Conservation (phyloP, 2,329 filamentous ascomycete species). For the Xylogone sp. region DNA sequence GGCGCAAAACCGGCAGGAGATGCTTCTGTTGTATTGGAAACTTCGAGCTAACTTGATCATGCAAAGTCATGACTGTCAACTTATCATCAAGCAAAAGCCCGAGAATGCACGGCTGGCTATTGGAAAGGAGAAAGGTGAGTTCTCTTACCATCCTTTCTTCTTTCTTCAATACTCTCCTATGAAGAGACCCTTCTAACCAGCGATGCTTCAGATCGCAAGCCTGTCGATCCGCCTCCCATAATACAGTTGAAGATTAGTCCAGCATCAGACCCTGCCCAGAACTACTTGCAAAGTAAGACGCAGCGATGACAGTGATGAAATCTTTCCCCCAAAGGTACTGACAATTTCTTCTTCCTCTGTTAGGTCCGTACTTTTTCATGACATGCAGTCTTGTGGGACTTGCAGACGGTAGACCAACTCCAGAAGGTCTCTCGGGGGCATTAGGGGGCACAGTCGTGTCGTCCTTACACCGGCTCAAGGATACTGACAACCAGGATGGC, state of each 20-base stretch:
- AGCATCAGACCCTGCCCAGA: conserved; percentile 41
- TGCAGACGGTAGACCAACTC: conserved; percentile 37
- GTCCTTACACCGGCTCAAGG: conserved; percentile 78
- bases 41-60: conserved; percentile 20
- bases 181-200: conserved; percentile 5
- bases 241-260: conserved; percentile 60
- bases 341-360: conserved; percentile 8
- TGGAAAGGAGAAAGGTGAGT: conserved; percentile 70
- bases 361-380: conserved; percentile 48
- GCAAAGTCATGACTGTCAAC: conserved; percentile 49
- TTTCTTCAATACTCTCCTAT: neutral
- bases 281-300: conserved; percentile 54
- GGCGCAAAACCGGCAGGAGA: too few species aligned
- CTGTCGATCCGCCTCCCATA: conserved; percentile 83
- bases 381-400: conserved; percentile 38
- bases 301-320: conserved; percentile 5
- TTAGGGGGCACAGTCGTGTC: conserved; percentile 73
- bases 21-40: conserved; percentile 6
- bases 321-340: neutral
- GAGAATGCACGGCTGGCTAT: conserved; percentile 63
- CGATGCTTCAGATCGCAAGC: conserved; percentile 64
- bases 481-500: conserved; percentile 71
- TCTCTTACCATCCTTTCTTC: conserved; percentile 1
- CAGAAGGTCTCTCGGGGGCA: conserved; percentile 37
- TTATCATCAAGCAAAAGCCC: conserved; percentile 64